A percentile compares a stretch with the other conserved stretches of the same genome.
Conservation (phyloP, 805 yeast genomes). For the Priceomyces castillae region DNA sequence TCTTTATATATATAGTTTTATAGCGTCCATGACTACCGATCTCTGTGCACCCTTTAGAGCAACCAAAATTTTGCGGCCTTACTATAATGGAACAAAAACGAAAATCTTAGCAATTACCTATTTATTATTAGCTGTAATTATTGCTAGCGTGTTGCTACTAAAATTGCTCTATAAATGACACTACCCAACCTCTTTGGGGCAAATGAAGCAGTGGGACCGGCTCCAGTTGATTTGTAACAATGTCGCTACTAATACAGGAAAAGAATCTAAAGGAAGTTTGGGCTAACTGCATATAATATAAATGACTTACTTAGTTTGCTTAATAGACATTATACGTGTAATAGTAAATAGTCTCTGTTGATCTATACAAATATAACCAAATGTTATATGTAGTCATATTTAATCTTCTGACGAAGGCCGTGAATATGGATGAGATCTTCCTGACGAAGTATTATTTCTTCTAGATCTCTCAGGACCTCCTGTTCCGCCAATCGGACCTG, state of each 20-base stretch:
- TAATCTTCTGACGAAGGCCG: slow-evolving; percentile 13
- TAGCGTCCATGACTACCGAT: background rate
- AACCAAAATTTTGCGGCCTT: background rate
- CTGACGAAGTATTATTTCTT: slow-evolving; percentile 8
- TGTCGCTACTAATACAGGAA: no score
- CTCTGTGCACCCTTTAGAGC: slow-evolving; percentile 1
- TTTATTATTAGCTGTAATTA: background rate
- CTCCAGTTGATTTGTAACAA: no score
- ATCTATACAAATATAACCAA: background rate
- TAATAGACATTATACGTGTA: no score
- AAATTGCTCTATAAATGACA: no score
- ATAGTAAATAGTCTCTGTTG: no score
- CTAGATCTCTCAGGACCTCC: slow-evolving; percentile 21
- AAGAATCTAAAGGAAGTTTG: no score
- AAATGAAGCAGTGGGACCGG: no score
- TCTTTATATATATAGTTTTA: no score
- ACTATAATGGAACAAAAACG: background rate
- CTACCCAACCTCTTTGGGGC: no score
- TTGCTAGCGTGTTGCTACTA: no score
- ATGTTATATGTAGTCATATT: background rate
- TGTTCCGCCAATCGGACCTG: slow-evolving; percentile 4
- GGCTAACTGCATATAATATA: no score
- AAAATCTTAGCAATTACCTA: background rate
- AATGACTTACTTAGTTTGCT: no score
- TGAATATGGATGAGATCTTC: slow-evolving; percentile 22